These are phyloP conservation scores for Chaetomiaceae sp. DNA, from an alignment of 2,329 filamentous ascomycete species.

Conservation along the genomic window DNA sequence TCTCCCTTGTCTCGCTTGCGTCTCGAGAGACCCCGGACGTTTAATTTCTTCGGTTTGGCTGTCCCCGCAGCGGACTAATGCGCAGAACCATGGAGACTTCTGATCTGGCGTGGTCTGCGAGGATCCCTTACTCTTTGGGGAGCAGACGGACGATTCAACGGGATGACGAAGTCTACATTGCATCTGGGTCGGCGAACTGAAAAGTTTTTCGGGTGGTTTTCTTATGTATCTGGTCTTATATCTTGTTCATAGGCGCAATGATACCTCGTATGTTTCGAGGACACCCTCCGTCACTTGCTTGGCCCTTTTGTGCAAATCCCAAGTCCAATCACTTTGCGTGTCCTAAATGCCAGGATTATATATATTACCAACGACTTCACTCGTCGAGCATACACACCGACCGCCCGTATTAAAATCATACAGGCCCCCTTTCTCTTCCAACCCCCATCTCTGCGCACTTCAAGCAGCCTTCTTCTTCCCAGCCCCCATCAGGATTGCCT, in stretches of 20 bases:
- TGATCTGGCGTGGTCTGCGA: slow-evolving; percentile 43
- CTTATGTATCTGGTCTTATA: slow-evolving; percentile 1
- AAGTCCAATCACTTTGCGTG: too few species aligned
- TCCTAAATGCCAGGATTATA: too few species aligned
- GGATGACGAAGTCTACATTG: slow-evolving; percentile 51
- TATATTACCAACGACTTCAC: too few species aligned
- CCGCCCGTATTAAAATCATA: too few species aligned
- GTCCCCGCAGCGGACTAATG: slow-evolving; percentile 3
- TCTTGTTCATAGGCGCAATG: slow-evolving; percentile 14
- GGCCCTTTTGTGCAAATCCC: too few species aligned
- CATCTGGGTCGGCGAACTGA: slow-evolving; percentile 46
- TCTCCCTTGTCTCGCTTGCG: slow-evolving; percentile 1
- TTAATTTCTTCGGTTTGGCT: slow-evolving; percentile 8
- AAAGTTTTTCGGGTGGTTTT: slow-evolving; percentile 29
- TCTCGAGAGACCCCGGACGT: neutral
- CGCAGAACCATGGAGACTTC: slow-evolving; percentile 40
- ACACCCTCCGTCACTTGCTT: neutral
- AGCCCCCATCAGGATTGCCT: slow-evolving; percentile 31
- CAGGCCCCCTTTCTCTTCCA: too few species aligned
- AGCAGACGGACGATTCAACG: slow-evolving; percentile 39
- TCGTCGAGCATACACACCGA: too few species aligned
- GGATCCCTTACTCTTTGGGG: slow-evolving; percentile 33
- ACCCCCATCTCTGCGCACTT: too few species aligned
- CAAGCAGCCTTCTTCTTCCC: slow-evolving; percentile 16
- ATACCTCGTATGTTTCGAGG: slow-evolving; percentile 4